Evolutionary conservation across 768 basidiomycete genomes (phyloP), one percentile per base, ranked within the genome.

Genomic region (Thelephora aurantiotincta): DNA sequence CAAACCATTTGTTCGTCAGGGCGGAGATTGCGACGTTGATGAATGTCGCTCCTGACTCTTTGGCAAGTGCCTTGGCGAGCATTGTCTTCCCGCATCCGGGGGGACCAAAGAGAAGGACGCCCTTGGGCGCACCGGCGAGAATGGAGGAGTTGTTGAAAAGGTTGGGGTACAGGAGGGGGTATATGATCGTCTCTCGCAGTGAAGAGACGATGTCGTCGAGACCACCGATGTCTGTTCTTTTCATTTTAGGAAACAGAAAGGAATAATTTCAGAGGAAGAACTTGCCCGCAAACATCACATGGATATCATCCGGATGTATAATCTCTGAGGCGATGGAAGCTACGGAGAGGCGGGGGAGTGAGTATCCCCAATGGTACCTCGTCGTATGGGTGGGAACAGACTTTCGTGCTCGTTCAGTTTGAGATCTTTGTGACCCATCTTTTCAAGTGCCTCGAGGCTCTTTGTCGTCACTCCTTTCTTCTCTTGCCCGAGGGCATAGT

Each of bases 1-100:
- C 87, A 54, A 82, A 88, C 87, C 85, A 87, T 58, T 85, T 83
- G 65, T 77, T 82, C 23, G 80, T 80, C 52, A 88, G 68, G 7
- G 77, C 78, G 2, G 80, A 82, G 33, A 82, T 75, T 5, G 82
- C 75, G 50, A 89, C 74, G 61, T 89, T 89, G 67, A 97, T 94
- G 60, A 99, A 99, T 0, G 92, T 94, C 6, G 96, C 96, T 14
- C 90, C 88, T 2, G 86, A 90, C 68, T 99, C 93, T 61, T 94
- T 96, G 11, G 96, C 96, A 6, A 99, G 74, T 1, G 94, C 94
- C 61, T 94, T 94, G 1, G 96, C 96, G n/a, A 99, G 74, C 91
- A 99, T 93, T 1, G 96, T 98, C 69, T 99, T 99, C 20, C 96
- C 96, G 54, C 96, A 99, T 5, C 96, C 94, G 1, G 96, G 96